Base-by-base conservation (phyloP, 768 basidiomycete species). In the Cantharellus cinnabarinus region DNA sequence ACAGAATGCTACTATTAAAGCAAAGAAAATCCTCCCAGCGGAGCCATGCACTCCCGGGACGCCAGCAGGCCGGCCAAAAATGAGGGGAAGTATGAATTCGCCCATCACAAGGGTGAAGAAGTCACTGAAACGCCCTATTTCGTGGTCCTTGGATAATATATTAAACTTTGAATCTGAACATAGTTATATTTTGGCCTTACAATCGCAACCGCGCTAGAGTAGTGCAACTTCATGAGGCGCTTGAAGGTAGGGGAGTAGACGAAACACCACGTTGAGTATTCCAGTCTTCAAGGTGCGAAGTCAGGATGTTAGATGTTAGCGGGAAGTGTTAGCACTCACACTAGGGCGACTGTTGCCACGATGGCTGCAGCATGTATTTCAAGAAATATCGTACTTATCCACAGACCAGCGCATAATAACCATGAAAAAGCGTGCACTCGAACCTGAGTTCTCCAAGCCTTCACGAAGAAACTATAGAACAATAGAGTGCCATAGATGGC, bases 21-120 rank as follows among this genome's bases (percentile, higher is more conserved):
- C 41, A 58, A 58, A 50, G 5, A 58, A 42, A 38, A 38, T 39
- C 50, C 48, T 42, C 42, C 58, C 42, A 4, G 48, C 58, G 7
- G 29, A 42, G 3, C 7, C 50, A 3, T 41, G 58, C 41, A 58
- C 50, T 35, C 58, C 58, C 20, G 20, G 20, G 0, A 48, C 15
- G 3, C 58, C 58, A 4, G 58, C 58, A 1, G 58, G 58, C 48
- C 51, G 58, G 15, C 58, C 5, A 20, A 38, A 44, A 4, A 58
- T 58, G 7, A 50, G 38, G 7, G 58, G 51, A 48, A 58, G 51
- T 10, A 58, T 29, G 58, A 58, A 58, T 20, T 58, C 58, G 15
- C 58, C 58, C 58, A 58, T 58, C 29, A 58, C 58, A 3, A 58
- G 48, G 7, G 58, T 58, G 48, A 58, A 58, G 58, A 58, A 58